These are phyloP conservation scores for Ilex paraguariensis DNA, from an alignment of 305 asterid genomes.

Conservation along the genomic window DNA sequence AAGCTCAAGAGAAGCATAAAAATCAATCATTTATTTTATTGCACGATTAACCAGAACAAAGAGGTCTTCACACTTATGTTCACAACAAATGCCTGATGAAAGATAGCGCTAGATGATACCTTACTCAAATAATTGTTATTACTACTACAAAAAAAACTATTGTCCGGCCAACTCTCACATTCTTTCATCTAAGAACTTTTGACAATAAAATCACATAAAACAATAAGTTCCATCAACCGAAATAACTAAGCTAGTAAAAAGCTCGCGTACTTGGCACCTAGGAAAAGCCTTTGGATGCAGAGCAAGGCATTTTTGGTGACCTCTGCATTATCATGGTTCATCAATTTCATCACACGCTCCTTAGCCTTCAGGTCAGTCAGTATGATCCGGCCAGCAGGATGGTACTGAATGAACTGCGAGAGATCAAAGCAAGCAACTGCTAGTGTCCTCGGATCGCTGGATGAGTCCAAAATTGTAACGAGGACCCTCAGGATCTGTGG, in stretches of 20 bases:
- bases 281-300: slow-evolving; percentile 93
- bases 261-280: slow-evolving; percentile 96
- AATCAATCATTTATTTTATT: too few relatives aligned
- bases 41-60: too few relatives aligned
- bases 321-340: slow-evolving; percentile 85
- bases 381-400: slow-evolving; percentile 87
- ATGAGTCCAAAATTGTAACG: slow-evolving; percentile 79
- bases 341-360: slow-evolving; percentile 92
- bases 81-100: too few relatives aligned
- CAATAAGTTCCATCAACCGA: too few relatives aligned
- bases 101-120: too few relatives aligned
- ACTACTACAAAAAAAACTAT: too few relatives aligned
- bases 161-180: too few relatives aligned
- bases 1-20: too few relatives aligned
- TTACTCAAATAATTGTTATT: too few relatives aligned
- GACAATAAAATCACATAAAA: too few relatives aligned
- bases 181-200: too few relatives aligned
- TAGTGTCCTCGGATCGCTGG: slow-evolving; percentile 73
- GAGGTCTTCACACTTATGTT: too few relatives aligned
- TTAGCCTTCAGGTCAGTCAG: slow-evolving; percentile 89
- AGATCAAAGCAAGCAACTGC: slow-evolving; percentile 93
- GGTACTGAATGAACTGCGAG: slow-evolving; percentile 85
- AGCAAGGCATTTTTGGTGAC: slow-evolving; percentile 91
- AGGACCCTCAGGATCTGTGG: slow-evolving; percentile 81
- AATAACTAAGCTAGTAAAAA: slow-evolving; percentile 65